Conservation (phyloP, 1,284 basidiomycete species). For the Pseudozyma tsukubaensis region DNA sequence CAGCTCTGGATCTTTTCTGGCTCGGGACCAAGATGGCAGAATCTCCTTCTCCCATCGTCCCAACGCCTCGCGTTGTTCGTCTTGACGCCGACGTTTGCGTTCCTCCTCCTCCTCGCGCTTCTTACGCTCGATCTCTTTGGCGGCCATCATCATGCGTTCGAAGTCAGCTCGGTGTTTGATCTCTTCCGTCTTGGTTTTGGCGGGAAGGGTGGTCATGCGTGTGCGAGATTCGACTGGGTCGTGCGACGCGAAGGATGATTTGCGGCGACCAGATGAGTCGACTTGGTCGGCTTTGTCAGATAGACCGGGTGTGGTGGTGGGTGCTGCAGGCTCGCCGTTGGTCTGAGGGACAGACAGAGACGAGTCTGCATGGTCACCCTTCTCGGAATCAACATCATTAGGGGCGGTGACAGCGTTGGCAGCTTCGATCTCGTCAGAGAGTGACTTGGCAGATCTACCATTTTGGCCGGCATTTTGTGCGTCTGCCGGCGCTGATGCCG, state of each 20-base stretch:
- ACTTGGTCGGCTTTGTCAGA: slow-evolving; percentile 48
- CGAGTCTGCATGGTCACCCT: neutral
- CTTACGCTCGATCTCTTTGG: slow-evolving; percentile 51
- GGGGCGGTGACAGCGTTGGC: slow-evolving; percentile 16
- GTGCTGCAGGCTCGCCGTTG: neutral
- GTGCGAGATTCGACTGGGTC: slow-evolving; percentile 71
- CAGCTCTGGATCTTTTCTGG: slow-evolving; percentile 76
- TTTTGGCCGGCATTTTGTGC: neutral
- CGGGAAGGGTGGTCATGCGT: slow-evolving; percentile 83
- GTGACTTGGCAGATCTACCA: slow-evolving; percentile 12
- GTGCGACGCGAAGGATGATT: slow-evolving; percentile 30
- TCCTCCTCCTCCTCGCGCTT: slow-evolving; percentile 49
- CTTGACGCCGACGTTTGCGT: slow-evolving; percentile 26
- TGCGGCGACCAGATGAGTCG: slow-evolving; percentile 28
- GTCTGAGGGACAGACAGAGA: neutral
- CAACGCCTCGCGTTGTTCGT: slow-evolving; percentile 76
- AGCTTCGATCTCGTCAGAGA: slow-evolving; percentile 32
- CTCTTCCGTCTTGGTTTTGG: slow-evolving; percentile 84
- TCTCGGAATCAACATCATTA: neutral
- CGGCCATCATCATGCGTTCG: slow-evolving; percentile 86
- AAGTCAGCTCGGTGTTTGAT: slow-evolving; percentile 85
- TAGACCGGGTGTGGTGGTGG: slow-evolving; percentile 17
- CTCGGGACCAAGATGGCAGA: slow-evolving; percentile 83
- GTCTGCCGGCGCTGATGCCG: neutral
- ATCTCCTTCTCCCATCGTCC: slow-evolving; percentile 82